Conservation (phyloP, 2,329 filamentous ascomycete species). For the Onygena corvina region DNA sequence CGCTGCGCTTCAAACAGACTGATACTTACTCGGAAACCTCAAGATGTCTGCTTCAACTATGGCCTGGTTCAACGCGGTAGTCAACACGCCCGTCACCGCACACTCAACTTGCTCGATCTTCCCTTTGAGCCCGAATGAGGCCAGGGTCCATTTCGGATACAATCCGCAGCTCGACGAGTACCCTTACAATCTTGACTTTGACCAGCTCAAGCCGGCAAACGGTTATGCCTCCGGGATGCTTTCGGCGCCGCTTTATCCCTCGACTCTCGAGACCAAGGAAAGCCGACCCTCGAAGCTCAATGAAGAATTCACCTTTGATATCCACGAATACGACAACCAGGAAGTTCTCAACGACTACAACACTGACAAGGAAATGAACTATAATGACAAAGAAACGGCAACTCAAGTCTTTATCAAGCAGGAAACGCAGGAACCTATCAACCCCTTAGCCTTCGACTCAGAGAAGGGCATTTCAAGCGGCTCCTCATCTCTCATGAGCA, state of each 20-base stretch:
- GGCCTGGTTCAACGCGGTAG: neutral
- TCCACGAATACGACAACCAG: neutral
- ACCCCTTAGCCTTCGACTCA: neutral
- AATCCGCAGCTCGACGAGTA: too few relatives aligned
- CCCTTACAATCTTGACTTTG: neutral
- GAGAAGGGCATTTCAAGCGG: neutral
- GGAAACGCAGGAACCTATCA: neutral
- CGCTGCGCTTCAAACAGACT: neutral
- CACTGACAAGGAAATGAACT: too few relatives aligned
- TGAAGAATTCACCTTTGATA: neutral
- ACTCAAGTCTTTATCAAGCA: neutral
- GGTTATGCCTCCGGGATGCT: neutral
- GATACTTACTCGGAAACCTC: too few relatives aligned
- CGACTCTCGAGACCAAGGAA: neutral
- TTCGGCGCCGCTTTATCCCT: neutral
- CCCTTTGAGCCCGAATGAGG: neutral
- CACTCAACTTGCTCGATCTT: conserved; percentile 13
- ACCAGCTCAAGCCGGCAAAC: neutral
- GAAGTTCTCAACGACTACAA: neutral
- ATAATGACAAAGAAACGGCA: neutral
- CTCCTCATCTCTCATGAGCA: neutral
- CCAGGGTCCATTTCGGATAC: neutral
- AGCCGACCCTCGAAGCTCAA: neutral
- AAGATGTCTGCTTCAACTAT: neutral
- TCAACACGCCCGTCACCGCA: conserved; percentile 7